Evolutionary conservation across 495 filamentous ascomycete genomes (phyloP), one percentile per base, ranked within the genome.

Genomic region (Hypoxylon rickii): DNA sequence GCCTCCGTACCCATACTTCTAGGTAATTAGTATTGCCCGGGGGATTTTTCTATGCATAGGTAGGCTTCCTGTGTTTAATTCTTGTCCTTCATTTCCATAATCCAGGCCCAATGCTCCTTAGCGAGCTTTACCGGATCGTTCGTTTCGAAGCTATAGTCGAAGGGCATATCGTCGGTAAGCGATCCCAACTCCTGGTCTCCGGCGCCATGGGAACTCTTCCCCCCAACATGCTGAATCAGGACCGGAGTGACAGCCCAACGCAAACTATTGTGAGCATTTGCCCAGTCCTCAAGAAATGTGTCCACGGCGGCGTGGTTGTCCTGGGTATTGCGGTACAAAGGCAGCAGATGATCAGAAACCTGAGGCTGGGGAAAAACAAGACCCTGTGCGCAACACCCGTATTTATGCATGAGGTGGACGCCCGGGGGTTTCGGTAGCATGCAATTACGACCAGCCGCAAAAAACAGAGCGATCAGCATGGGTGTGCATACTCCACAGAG

Each of bases 181-280:
- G 44, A 55, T 8, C 60, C 60, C 11, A 39, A 24, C 33, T 48
- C 55, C 33, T 63, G 60, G 24, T 63, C 55, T 2, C 58, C 58
- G 16, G 58, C 58, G 18, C 58, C 58, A 7, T 62, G 58, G 1
- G 51, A 51, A 19, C 49, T 58, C 36, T 56, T 54, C 5, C 55
- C 47, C 1, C 51, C 57, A 8, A 53, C 48, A 29, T 61, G 81
- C 61, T 82, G 80, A 19, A 84, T 59, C 15, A 82, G 56, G 55
- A 69, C 75, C 1, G 80, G 81, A 1, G 73, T 77, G 21, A 79
- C 40, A 4, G 77, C 79, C 77, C 73, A 82, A n/a, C 79, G 69
- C 58, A 66, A 21, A n/a, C 51, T 39, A 3, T 67, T 54, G 17
- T 71, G 44, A 7, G 45, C 33, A 42, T 75, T 65, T 6, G 76